Evolutionary conservation across 2,329 filamentous ascomycete species (phyloP).

Genomic region (Pseudopithomyces maydicus): DNA sequence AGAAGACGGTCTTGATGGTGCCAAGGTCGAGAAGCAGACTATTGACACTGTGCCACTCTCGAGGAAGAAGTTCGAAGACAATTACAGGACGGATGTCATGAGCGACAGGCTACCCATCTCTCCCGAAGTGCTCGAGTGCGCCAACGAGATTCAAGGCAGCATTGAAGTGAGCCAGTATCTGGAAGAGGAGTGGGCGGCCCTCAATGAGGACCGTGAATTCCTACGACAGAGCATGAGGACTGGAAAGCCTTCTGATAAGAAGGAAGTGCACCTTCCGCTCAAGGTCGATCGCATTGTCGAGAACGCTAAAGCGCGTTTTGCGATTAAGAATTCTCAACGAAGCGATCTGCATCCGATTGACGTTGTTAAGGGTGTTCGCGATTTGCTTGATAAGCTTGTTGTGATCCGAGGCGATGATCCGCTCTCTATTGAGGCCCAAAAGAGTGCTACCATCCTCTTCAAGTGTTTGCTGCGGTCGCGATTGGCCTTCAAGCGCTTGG

Average conservation of each 20-base stretch:
- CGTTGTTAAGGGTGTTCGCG: conserved; percentile 78
- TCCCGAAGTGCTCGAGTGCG: conserved; percentile 79
- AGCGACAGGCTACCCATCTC: conserved; percentile 67
- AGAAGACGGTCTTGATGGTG: conserved; percentile 94
- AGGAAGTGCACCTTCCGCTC: conserved; percentile 87
- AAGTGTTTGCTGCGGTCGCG: conserved; percentile 89
- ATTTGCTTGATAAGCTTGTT: conserved; percentile 75
- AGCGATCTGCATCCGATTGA: conserved; percentile 90
- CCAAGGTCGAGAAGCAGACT: conserved; percentile 89
- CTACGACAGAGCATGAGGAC: conserved; percentile 70
- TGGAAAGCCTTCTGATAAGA: conserved; percentile 59
- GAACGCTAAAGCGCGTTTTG: conserved; percentile 86
- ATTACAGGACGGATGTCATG: conserved; percentile 88
- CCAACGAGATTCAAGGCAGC: conserved; percentile 84
- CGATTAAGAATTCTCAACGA: conserved; percentile 77
- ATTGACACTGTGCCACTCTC: conserved; percentile 86
- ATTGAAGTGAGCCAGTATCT: conserved; percentile 84
- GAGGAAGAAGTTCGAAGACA: conserved; percentile 75
- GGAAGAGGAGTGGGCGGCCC: conserved; percentile 84
- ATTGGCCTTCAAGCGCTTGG: conserved; percentile 90
- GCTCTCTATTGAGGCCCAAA: conserved; percentile 84
- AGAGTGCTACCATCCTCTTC: conserved; percentile 87
- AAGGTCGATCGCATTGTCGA: conserved; percentile 92
- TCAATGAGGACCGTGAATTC: conserved; percentile 74
- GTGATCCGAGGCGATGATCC: conserved; percentile 85